phyloP scores from a whole-genome alignment of 75 land plant genomes.

The Picea sitchensis region DNA sequence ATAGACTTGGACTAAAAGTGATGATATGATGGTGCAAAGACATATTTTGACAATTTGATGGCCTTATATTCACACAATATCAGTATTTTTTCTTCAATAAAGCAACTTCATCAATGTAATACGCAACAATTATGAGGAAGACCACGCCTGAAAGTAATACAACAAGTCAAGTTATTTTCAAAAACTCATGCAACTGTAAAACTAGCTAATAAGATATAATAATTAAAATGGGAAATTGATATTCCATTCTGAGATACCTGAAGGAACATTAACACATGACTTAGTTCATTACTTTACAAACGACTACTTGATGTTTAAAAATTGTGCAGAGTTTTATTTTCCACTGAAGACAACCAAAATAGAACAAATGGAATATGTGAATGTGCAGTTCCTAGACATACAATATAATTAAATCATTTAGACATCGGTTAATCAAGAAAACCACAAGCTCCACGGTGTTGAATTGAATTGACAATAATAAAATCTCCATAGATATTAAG shows the following conservation, averaged over 20 bases:
- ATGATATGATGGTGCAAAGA: neutral
- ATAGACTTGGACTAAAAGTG: neutral
- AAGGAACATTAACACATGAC: neutral
- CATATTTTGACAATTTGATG: too few relatives aligned
- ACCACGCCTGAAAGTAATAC: neutral
- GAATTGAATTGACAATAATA: neutral
- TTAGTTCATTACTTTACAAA: neutral
- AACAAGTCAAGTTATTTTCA: neutral
- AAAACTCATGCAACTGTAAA: neutral
- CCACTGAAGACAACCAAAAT: neutral
- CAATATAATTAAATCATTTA: neutral
- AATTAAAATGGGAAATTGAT: neutral
- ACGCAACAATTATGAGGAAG: neutral
- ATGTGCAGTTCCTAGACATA: neutral
- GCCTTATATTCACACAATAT: neutral
- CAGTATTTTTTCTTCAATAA: neutral
- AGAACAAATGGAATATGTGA: neutral
- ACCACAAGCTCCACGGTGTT: neutral
- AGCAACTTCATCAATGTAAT: neutral
- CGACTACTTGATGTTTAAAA: neutral
- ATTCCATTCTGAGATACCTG: neutral
- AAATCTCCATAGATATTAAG: too few relatives aligned
- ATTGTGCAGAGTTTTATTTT: neutral
- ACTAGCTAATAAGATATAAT: neutral
- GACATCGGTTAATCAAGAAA: neutral